Conservation (phyloP, 2,329 filamentous ascomycete species). For the Saccharata proteae region DNA sequence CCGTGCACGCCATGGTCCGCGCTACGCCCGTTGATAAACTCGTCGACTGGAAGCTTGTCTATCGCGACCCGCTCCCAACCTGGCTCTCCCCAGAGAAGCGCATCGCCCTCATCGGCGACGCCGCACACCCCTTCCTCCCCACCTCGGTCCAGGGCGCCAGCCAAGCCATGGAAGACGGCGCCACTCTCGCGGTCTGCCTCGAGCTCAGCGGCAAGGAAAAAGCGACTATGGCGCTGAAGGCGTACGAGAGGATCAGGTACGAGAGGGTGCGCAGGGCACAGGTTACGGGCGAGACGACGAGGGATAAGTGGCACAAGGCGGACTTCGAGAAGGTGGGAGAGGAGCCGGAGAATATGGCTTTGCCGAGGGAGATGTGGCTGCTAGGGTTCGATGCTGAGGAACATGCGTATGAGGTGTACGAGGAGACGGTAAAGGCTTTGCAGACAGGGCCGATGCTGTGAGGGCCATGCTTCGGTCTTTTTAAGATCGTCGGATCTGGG, state of each 20-base stretch:
- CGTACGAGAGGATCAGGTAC: conserved; percentile 16
- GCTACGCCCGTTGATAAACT: conserved; percentile 27
- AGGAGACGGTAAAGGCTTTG: conserved; percentile 12
- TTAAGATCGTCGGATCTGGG: no score
- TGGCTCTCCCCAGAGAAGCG: conserved; percentile 37
- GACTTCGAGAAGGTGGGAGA: conserved; percentile 13
- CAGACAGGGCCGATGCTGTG: conserved; percentile 2
- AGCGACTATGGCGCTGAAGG: conserved; percentile 13
- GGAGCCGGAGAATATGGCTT: conserved; percentile 15
- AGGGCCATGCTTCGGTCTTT: no score
- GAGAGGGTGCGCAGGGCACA: conserved; percentile 14
- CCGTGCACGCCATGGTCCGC: conserved; percentile 34
- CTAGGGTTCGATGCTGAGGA: conserved; percentile 20
- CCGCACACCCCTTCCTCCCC: conserved; percentile 40
- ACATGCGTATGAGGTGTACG: conserved; percentile 20
- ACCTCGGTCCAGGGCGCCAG: conserved; percentile 40
- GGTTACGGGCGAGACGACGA: conserved; percentile 15
- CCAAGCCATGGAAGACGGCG: conserved; percentile 39
- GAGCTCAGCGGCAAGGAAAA: conserved; percentile 10
- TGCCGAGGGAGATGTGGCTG: conserved; percentile 19
- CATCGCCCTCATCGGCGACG: conserved; percentile 39
- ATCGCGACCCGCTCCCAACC: conserved; percentile 36
- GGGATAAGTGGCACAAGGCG: conserved; percentile 16
- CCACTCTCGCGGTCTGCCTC: conserved; percentile 13
- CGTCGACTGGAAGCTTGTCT: conserved; percentile 43